A percentile compares a stretch with the other conserved stretches of the same genome.
Evolutionary conservation across 768 basidiomycete species (phyloP).

Genomic region (Panaeolus cyanescens): DNA sequence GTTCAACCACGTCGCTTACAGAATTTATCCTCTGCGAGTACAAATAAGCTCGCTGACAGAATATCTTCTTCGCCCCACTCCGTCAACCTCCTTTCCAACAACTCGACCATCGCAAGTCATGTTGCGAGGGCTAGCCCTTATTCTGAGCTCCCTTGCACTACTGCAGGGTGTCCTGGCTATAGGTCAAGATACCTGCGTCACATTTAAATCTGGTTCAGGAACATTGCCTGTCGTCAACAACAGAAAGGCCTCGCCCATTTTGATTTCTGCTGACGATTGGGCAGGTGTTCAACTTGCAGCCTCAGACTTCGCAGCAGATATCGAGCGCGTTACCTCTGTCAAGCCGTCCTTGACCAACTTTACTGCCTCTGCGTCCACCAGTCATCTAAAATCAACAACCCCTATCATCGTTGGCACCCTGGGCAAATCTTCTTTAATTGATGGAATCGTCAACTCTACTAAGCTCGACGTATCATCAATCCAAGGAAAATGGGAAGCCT

Average conservation of each 20-base stretch:
- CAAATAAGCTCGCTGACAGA: background rate
- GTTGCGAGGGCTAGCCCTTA: conserved; percentile 16
- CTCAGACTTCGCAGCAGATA: conserved; percentile 60
- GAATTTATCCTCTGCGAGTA: background rate
- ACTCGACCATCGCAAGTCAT: background rate
- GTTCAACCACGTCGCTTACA: background rate
- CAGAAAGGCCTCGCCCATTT: conserved; percentile 47
- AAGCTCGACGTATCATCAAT: conserved; percentile 57
- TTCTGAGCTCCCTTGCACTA: conserved; percentile 17
- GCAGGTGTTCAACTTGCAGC: conserved; percentile 65
- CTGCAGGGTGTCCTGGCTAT: conserved; percentile 33
- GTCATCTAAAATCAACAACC: background rate
- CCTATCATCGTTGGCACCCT: conserved; percentile 66
- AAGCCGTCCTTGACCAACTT: conserved; percentile 53
- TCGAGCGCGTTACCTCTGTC: conserved; percentile 58
- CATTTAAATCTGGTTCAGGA: conserved; percentile 37
- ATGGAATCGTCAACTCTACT: conserved; percentile 51
- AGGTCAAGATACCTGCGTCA: conserved; percentile 50
- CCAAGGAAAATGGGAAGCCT: conserved; percentile 69
- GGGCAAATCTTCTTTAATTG: conserved; percentile 55
- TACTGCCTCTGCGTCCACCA: conserved; percentile 23
- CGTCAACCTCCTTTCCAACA: background rate
- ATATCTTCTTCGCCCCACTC: background rate
- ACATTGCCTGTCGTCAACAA: conserved; percentile 47
- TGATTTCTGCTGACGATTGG: conserved; percentile 60